A percentile compares a stretch with the other conserved stretches of the same genome.
Conservation (phyloP, 495 filamentous ascomycete genomes). For the Aspergillus bertholletiae region DNA sequence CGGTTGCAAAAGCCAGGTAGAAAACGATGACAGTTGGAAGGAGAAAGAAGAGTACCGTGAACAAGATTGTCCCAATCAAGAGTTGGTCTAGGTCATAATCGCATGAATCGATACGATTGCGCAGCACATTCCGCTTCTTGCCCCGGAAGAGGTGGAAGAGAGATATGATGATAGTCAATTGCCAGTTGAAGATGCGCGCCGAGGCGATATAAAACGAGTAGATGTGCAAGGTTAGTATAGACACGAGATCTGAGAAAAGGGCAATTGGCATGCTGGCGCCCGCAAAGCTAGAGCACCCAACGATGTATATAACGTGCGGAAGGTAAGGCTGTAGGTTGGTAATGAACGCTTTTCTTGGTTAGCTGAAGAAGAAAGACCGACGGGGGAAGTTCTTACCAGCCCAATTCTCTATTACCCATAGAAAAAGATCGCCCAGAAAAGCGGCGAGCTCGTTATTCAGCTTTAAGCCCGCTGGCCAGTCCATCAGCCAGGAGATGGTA, state of each 20-base stretch:
- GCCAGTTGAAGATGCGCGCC: constrained; percentile 97
- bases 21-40: constrained; percentile 94
- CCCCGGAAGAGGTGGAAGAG: constrained; percentile 97
- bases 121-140: constrained; percentile 95
- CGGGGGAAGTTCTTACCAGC: constrained; percentile 50
- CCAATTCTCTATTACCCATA: constrained; percentile 99
- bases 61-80: constrained; percentile 92
- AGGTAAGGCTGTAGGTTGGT: constrained; percentile 70
- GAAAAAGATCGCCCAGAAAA: constrained; percentile 90
- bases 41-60: constrained; percentile 93
- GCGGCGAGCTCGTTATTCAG: constrained; percentile 90
- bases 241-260: constrained; percentile 90
- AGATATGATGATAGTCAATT: constrained; percentile 91
- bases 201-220: constrained; percentile 97
- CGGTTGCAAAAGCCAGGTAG: constrained; percentile 92
- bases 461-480: constrained; percentile 96
- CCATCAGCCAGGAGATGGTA: constrained; percentile 94
- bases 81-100: constrained; percentile 99
- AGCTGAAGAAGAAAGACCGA: background rate
- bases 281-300: constrained; percentile 91
- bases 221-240: constrained; percentile 89
- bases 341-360: constrained; percentile 60
- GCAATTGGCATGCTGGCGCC: constrained; percentile 97
- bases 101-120: constrained; percentile 96
- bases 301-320: constrained; percentile 84